phyloP scores from a whole-genome alignment of 768 basidiomycete species.

The Mycena vulgaris region DNA sequence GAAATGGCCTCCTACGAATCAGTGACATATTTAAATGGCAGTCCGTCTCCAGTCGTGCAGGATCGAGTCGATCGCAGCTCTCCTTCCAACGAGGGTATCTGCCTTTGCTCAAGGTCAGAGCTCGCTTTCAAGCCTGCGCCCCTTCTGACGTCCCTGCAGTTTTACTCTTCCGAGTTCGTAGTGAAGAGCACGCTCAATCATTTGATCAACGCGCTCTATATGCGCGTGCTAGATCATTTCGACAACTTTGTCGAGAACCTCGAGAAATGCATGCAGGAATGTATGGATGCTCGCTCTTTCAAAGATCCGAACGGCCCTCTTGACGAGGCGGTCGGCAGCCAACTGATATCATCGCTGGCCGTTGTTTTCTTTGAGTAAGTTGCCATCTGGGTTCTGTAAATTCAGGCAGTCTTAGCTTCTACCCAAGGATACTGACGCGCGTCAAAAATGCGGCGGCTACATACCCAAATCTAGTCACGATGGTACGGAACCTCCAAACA shows the following conservation, averaged over 20 bases:
- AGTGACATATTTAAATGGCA: constrained; percentile 65
- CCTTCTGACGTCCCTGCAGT: constrained; percentile 51
- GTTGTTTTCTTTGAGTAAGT: constrained; percentile 69
- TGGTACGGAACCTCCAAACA: constrained; percentile 58
- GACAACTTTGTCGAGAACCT: constrained; percentile 58
- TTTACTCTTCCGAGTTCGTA: constrained; percentile 71
- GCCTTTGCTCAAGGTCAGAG: constrained; percentile 65
- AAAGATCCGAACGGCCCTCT: constrained; percentile 41
- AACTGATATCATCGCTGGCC: constrained; percentile 63
- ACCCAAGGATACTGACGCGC: constrained; percentile 54
- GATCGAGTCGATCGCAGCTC: constrained; percentile 50
- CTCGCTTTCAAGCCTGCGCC: not conserved
- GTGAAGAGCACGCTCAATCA: constrained; percentile 69
- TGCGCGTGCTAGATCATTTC: constrained; percentile 62
- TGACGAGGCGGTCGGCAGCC: constrained; percentile 51
- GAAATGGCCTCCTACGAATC: constrained; percentile 66
- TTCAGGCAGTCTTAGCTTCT: constrained; percentile 32
- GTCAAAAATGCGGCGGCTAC: constrained; percentile 69
- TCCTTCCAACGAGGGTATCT: constrained; percentile 75
- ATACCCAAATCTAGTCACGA: constrained; percentile 58
- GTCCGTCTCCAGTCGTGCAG: constrained; percentile 56
- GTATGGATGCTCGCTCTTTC: constrained; percentile 56
- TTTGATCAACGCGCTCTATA: constrained; percentile 65
- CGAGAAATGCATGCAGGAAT: constrained; percentile 55
- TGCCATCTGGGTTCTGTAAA: not conserved